Base-by-base conservation (phyloP, 140 eudicot species). In the Anethum foeniculum region DNA sequence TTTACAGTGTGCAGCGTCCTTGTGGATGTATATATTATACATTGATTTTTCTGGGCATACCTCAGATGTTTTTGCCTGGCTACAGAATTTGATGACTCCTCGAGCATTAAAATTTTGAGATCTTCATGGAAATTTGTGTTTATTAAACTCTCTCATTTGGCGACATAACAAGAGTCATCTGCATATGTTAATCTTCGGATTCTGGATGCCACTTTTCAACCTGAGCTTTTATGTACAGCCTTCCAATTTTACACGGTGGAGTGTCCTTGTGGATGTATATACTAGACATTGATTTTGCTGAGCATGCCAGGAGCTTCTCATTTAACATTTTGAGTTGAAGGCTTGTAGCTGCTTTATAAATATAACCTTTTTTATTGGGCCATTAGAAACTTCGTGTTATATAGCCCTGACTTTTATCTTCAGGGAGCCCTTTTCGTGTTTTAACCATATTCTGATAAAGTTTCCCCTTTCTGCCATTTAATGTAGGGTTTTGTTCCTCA, bases 11-110 rank as follows among this genome's bases (percentile, higher is more conserved):
- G 71, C 19, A 64, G 71, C 27, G 71, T 27, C 72, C 32, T 27
- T 27, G 32, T 27, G 72, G 18, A 28, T 65, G 21, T n/a, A 28
- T 3, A n/a, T 65, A 65, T 28, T 62, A 25, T 62, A 62, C 12
- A 62, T 54, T 54, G 25, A 54, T 54, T 54, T 21, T 54, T 1
- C 27, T 21, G 25, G 6, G 64, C 25, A 6, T 19, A 25, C 10
- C 30, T 81, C 75, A 32, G 94, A 93, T 84, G 94, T 93, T 6
- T 96, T 88, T 82, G 90, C 88, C 81, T 91, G 89, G 39, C 62
- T 91, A 74, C 86, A 86, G 38, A 84, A 86, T 68, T 86, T 93
- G 41, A 81, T 89, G 58, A 86, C 82, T 43, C 94, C 94, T 81
- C 89, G 86, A 79, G 65, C 54, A 54, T 36, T 65, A 13, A 28